Conservation (phyloP, 148 eudicot genomes). For the Silene uniflora region DNA sequence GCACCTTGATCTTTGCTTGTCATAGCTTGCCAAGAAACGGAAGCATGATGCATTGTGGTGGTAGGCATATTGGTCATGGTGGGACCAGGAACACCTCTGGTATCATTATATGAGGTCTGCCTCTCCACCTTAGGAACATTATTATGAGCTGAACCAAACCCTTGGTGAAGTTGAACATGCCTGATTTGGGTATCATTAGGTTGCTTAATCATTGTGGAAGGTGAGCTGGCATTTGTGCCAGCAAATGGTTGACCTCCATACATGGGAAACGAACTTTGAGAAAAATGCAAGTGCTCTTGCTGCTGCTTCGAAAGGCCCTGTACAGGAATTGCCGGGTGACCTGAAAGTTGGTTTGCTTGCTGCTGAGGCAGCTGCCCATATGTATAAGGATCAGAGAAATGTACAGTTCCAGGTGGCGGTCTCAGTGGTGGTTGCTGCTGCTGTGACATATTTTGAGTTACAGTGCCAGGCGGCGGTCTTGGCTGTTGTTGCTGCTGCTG, state of each 20-base stretch:
- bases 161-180: constrained; percentile 55
- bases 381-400: constrained; percentile 41
- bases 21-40: constrained; percentile 50
- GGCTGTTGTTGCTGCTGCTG: constrained; percentile 34
- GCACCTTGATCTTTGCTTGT: constrained; percentile 44
- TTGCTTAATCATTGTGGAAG: constrained; percentile 47
- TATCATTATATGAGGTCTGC: constrained; percentile 38
- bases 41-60: constrained; percentile 36
- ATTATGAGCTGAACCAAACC: constrained; percentile 35
- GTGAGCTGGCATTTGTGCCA: constrained; percentile 41
- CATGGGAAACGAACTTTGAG: constrained; percentile 61
- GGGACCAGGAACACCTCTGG: constrained; percentile 44
- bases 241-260: constrained; percentile 53
- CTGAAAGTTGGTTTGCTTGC: constrained; percentile 49
- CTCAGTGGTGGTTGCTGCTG: constrained; percentile 36
- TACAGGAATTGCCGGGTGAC: constrained; percentile 34
- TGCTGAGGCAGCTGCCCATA: constrained; percentile 34
- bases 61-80: constrained; percentile 35
- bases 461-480: not conserved
- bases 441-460: not conserved
- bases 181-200: constrained; percentile 50
- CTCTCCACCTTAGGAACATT: constrained; percentile 44
- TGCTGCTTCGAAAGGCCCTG: constrained; percentile 74
- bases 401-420: constrained; percentile 35
- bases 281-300: constrained; percentile 66